phyloP scores from a whole-genome alignment of 805 yeast genomes.

The Hanseniaspora mollemarum region DNA sequence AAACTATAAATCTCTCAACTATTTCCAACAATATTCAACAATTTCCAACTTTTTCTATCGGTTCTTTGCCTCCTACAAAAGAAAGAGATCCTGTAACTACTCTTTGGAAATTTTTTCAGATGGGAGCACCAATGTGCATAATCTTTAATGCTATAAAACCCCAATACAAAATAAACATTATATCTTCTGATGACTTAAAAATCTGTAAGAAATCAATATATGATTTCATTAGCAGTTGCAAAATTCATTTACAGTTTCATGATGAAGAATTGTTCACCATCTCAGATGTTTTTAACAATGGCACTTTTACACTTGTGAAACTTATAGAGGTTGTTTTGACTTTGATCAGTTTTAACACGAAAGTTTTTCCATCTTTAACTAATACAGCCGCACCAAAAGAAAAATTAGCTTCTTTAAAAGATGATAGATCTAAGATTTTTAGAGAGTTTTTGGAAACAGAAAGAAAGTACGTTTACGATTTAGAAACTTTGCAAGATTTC shows the following conservation, averaged over 20 bases:
- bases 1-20: conserved; percentile 17
- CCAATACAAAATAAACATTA: conserved; percentile 46
- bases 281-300: conserved; percentile 75
- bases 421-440: conserved; percentile 46
- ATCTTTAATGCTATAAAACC: conserved; percentile 63
- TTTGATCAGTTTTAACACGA: conserved; percentile 46
- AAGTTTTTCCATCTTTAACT: conserved; percentile 30
- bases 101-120: conserved; percentile 75
- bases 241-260: conserved; percentile 56
- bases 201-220: conserved; percentile 81
- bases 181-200: conserved; percentile 68
- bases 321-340: conserved; percentile 62
- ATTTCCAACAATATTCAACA: conserved; percentile 27
- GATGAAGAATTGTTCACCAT: conserved; percentile 82
- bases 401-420: conserved; percentile 25
- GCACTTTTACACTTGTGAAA: conserved; percentile 62
- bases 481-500: conserved; percentile 62
- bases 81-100: conserved; percentile 88
- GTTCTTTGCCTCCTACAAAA: conserved; percentile 60
- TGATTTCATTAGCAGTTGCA: conserved; percentile 79
- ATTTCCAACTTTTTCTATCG: conserved; percentile 55
- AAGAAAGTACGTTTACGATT: conserved; percentile 81
- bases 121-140: conserved; percentile 84
- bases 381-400: conserved; percentile 14
- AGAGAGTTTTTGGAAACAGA: conserved; percentile 81